Conservation (phyloP, 2,329 filamentous ascomycete species). For the Ceratocystis harringtonii region DNA sequence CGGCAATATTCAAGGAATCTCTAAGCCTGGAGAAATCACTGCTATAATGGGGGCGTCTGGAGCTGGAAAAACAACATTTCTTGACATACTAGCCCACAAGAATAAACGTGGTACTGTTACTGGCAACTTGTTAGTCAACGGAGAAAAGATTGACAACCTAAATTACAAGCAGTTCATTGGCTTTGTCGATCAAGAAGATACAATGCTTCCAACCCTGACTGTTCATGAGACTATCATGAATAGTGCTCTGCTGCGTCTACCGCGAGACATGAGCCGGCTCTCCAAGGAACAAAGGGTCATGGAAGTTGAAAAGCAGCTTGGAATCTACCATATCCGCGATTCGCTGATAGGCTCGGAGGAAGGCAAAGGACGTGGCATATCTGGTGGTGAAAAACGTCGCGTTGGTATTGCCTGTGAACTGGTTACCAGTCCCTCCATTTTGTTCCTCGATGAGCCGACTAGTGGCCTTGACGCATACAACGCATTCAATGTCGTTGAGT, state of each 20-base stretch:
- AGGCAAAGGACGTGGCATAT: conserved; percentile 84
- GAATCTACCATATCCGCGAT: conserved; percentile 85
- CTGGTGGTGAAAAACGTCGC: conserved; percentile 87
- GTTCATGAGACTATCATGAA: conserved; percentile 96
- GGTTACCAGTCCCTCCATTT: conserved; percentile 89
- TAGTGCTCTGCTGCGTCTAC: conserved; percentile 81
- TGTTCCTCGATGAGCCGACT: conserved; percentile 94
- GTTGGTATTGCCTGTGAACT: conserved; percentile 96
- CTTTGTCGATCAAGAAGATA: conserved; percentile 97
- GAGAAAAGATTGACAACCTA: conserved; percentile 67
- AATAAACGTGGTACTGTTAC: conserved; percentile 73
- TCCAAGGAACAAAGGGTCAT: conserved; percentile 85
- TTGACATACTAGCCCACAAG: conserved; percentile 91
- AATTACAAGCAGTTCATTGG: conserved; percentile 88
- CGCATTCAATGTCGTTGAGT: conserved; percentile 95
- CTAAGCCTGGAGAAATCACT: conserved; percentile 87
- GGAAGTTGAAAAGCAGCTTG: conserved; percentile 90
- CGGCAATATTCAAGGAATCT: conserved; percentile 62
- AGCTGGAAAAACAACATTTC: conserved; percentile 90
- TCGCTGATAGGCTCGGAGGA: conserved; percentile 95
- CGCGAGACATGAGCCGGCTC: conserved; percentile 70
- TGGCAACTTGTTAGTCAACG: conserved; percentile 85
- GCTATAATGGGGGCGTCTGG: conserved; percentile 98
- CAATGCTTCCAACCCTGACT: conserved; percentile 86
- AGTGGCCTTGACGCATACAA: conserved; percentile 94